Evolutionary conservation across 2,329 filamentous ascomycete genomes (phyloP), one percentile per base, ranked within the genome.

Genomic region (Rugonectria rugulosa): DNA sequence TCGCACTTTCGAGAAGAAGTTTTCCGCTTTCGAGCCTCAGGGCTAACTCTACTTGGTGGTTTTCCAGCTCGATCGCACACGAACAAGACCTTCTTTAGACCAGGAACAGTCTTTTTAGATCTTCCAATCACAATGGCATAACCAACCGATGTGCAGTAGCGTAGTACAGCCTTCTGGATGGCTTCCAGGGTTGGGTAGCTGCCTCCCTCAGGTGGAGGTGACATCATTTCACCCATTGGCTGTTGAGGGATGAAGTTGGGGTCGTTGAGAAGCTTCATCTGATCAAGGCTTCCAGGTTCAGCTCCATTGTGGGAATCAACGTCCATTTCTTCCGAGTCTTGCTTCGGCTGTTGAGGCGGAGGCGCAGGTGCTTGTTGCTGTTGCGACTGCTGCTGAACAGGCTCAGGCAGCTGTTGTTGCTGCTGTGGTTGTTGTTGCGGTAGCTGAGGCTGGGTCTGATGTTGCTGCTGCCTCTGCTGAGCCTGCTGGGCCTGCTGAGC

Each of bases 1-100:
- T 88, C 85, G 64, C 86, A 88, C 65, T 88, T 88, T 40, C 86
- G 79, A n/a, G 85, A 88, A 8, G 86, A 87, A 1, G 86, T 88
- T 67, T 86, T 86, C 19, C 84, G 79, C 71, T 88, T 88, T 52
- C 86, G 81, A 58, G 82, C 80, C 70, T 88, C 86, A 2, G 85
- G 83, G 59, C 77, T 87, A n/a, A 86, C 84, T 6, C 83, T 80
- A 50, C 77, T 83, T 3, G 84, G 84, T 2, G 84, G 84, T 62
- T 86, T 86, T 36, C 86, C 86, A 4, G 85, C 85, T 51, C 85
- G 80, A 65, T 88, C 86, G 66, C 86, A 88, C 15, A 88, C 86
- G 58, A 88, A 85, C 10, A 88, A 76, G 12, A 88, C 86, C 70
- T 88, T 88, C 68, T 88, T 88, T 59, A 88, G 66, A 1, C 86